Evolutionary conservation across 164 flowering plant genomes (phyloP), one percentile per base, ranked within the genome.

Genomic region (Euptelea pleiosperma): DNA sequence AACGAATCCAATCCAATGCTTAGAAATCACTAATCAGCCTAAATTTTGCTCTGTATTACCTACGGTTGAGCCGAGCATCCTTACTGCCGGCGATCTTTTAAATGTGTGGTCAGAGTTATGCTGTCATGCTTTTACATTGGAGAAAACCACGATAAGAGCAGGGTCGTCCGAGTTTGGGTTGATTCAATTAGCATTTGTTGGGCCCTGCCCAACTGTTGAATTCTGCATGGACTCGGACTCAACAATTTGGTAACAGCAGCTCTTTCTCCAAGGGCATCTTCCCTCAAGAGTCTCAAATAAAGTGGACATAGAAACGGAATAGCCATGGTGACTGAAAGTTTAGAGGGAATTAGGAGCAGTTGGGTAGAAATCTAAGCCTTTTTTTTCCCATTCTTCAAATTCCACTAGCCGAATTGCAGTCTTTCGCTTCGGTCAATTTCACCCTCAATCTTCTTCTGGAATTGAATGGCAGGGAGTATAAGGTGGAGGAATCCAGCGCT

Each of bases 361-460:
- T 62, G 1, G 83, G 83, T 4, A 76, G 55, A 25, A 48, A 26
- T 47, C 62, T 71, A 19, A 69, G 53, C 76, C 63, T 25, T n/a
- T n/a, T n/a, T n/a, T n/a, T 25, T 79, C 76, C 18, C 71, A 76
- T 18, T 70, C 75, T 43, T 68, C 58, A 35, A 75, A 78, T 35
- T 73, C 79, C 2, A 72, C 79, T 71, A 73, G 65, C 35, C 80
- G 71, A 21, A 76, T 64, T 8, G 73, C 80, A 76, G 1, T 67
- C 78, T 5, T 14, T 42, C 62, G 6, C 25, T n/a, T 6, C 22
- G 36, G 14, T 44, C 12, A 8, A 8, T 18, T 34, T 55, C 74
- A 11, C 59, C 60, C 1, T 57, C 71, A 4, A 49, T 62, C 57
- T 53, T 72, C 66, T 60, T 72, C 67, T 53, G 66, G 60, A 74